Conservation (phyloP, 2,329 filamentous ascomycete species). For the Hypoxylon sp. region DNA sequence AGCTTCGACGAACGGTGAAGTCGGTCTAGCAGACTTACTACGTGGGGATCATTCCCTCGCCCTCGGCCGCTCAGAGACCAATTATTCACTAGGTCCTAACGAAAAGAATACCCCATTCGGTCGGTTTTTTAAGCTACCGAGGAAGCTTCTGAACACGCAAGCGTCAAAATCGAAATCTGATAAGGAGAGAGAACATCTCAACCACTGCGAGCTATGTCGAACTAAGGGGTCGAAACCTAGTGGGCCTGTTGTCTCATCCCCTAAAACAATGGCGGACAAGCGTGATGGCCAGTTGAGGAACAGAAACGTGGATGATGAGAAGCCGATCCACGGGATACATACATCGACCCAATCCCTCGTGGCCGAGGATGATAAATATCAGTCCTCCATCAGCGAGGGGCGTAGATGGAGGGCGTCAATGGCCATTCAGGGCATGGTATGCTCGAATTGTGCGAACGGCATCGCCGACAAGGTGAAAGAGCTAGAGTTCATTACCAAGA, state of each 20-base stretch:
- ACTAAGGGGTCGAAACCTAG: slow-evolving; percentile 41
- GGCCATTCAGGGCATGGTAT: slow-evolving; percentile 82
- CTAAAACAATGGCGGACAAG: slow-evolving; percentile 19
- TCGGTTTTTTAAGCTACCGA: slow-evolving; percentile 51
- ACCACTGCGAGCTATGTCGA: slow-evolving; percentile 62
- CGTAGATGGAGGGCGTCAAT: slow-evolving; percentile 54
- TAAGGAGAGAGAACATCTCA: slow-evolving; percentile 57
- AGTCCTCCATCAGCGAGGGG: slow-evolving; percentile 5
- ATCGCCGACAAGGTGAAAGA: slow-evolving; percentile 73
- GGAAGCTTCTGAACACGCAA: slow-evolving; percentile 42
- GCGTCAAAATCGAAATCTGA: slow-evolving; percentile 39
- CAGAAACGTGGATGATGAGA: slow-evolving; percentile 58
- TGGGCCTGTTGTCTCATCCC: slow-evolving; percentile 9
- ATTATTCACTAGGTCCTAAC: slow-evolving; percentile 26
- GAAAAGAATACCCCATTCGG: slow-evolving; percentile 45
- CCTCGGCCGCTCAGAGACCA: slow-evolving; percentile 21
- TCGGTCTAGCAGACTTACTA: slow-evolving; percentile 43
- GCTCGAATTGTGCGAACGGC: slow-evolving; percentile 76
- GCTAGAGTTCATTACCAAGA: slow-evolving; percentile 70
- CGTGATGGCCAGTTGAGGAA: slow-evolving; percentile 15
- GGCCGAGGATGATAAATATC: slow-evolving; percentile 24
- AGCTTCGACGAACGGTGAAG: slow-evolving; percentile 55
- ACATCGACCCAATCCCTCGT: slow-evolving; percentile 42
- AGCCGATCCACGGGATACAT: slow-evolving; percentile 59
- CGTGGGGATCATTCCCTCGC: slow-evolving; percentile 40